Percentiles rank a stretch among this genome's conserved stretches.
These are phyloP conservation scores for Pinus tabuliformis DNA, from an alignment of 75 land plant species.

Conservation along the genomic window DNA sequence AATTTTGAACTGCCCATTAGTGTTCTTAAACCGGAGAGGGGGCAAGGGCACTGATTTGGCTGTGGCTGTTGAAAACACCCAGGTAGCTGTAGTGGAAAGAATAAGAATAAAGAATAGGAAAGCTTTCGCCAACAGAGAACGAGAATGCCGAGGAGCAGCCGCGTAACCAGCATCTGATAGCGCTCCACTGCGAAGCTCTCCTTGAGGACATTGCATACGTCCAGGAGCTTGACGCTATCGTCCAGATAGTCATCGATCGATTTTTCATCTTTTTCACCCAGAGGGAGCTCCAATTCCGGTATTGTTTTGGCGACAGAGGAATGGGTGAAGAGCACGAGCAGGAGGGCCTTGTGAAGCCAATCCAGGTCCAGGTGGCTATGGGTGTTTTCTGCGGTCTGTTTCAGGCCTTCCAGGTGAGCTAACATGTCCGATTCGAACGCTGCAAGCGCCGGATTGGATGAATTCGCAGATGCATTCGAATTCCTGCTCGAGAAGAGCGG, in stretches of 20 bases:
- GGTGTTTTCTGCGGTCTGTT: neutral
- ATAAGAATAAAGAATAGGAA: too few species aligned
- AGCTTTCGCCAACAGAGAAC: too few species aligned
- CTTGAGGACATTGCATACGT: slow-evolving; percentile 22
- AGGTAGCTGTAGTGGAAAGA: too few species aligned
- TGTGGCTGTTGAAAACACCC: too few species aligned
- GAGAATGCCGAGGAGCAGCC: too few species aligned
- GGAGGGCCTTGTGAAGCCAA: slow-evolving; percentile 18
- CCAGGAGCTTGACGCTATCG: slow-evolving; percentile 28
- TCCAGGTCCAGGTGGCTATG: slow-evolving; percentile 5
- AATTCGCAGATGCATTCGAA: too few species aligned
- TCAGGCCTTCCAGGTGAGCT: slow-evolving; percentile 12
- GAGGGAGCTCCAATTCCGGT: slow-evolving; percentile 10
- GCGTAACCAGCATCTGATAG: slow-evolving; percentile 28
- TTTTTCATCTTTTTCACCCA: slow-evolving; percentile 14
- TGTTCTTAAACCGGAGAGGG: too few species aligned
- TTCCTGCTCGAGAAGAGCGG: too few species aligned
- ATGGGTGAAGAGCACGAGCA: slow-evolving; percentile 11
- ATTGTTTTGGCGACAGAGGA: slow-evolving; percentile 14
- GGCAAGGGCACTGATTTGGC: too few species aligned
- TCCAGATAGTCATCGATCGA: slow-evolving; percentile 26
- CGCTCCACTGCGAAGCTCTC: slow-evolving; percentile 16
- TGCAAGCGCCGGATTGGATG: neutral
- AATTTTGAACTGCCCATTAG: too few species aligned
- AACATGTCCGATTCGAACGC: slow-evolving; percentile 13